phyloP scores from a whole-genome alignment of 108 stramenopile species.

The Skeletonema tropicum region DNA sequence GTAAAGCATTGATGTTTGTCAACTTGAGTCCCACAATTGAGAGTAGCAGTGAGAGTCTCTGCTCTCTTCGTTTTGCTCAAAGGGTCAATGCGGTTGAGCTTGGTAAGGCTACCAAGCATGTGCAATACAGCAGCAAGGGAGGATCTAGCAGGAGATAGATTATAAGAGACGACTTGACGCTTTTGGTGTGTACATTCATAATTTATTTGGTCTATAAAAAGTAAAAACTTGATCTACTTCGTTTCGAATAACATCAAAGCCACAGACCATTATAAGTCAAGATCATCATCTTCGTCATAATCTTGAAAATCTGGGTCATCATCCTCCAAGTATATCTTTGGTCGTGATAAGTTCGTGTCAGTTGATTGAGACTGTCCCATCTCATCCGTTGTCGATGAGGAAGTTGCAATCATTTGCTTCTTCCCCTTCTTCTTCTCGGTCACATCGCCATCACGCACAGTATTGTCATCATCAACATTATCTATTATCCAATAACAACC shows the following conservation, averaged over 20 bases:
- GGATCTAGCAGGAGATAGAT: neutral
- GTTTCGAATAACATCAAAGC: neutral
- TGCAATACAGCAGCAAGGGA: slow-evolving; percentile 57
- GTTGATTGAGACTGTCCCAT: slow-evolving; percentile 1
- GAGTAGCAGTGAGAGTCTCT: slow-evolving; percentile 79
- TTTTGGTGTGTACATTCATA: slow-evolving; percentile 7
- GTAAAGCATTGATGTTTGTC: slow-evolving; percentile 94
- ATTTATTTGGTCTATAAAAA: slow-evolving; percentile 1
- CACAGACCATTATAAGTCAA: slow-evolving; percentile 12
- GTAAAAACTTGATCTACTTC: neutral
- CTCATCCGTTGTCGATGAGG: neutral
- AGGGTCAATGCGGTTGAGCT: slow-evolving; percentile 61
- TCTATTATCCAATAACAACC: slow-evolving; percentile 27
- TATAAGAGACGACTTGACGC: neutral
- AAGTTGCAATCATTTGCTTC: neutral
- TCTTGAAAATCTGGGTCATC: slow-evolving; percentile 44
- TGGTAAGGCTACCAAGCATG: slow-evolving; percentile 76
- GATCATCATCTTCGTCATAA: slow-evolving; percentile 44
- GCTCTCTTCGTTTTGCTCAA: slow-evolving; percentile 85
- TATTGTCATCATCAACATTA: slow-evolving; percentile 5
- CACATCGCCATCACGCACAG: neutral
- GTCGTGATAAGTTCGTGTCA: slow-evolving; percentile 8
- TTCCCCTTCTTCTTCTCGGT: slow-evolving; percentile 1
- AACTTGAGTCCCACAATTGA: slow-evolving; percentile 80
- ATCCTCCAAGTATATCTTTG: slow-evolving; percentile 35